Percentiles rank a stretch among this genome's conserved stretches.
Evolutionary conservation across 1,139 yeast genomes (phyloP).

Genomic region (Tardiomyces depauwii): DNA sequence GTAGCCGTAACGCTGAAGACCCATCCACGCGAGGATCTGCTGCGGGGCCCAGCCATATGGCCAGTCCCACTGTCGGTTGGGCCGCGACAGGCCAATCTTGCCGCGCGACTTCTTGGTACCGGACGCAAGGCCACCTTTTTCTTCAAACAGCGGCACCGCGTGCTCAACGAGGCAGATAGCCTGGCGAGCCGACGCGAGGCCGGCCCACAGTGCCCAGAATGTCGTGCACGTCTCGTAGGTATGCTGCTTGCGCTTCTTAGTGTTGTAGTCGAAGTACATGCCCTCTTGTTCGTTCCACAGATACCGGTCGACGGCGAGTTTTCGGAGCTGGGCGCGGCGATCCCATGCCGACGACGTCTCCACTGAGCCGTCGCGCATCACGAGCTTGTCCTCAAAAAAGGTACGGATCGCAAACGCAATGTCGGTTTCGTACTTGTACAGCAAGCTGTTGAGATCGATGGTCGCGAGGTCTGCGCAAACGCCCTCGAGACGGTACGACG

Average conservation of each 20-base stretch:
- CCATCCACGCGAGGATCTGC: constrained; percentile 90
- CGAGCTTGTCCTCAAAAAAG: constrained; percentile 42
- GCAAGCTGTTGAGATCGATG: constrained; percentile 73
- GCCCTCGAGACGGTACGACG: constrained; percentile 83
- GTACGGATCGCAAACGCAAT: constrained; percentile 55
- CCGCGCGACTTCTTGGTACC: constrained; percentile 78
- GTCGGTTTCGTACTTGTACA: constrained; percentile 85
- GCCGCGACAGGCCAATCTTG: constrained; percentile 53
- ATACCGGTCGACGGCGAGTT: constrained; percentile 49
- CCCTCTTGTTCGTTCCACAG: constrained; percentile 79
- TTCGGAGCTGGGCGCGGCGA: constrained; percentile 43
- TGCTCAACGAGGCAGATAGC: constrained; percentile 51
- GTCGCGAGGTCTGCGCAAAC: constrained; percentile 85
- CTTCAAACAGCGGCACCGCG: constrained; percentile 66
- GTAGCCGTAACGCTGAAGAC: constrained; percentile 65
- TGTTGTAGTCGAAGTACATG: constrained; percentile 77
- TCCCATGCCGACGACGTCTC: constrained; percentile 54
- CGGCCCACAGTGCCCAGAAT: constrained; percentile 90
- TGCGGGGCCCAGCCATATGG: constrained; percentile 99
- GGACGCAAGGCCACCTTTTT: constrained; percentile 79
- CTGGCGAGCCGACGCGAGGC: constrained; percentile 60
- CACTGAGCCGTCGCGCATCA: constrained; percentile 28
- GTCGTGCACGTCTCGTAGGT: constrained; percentile 81
- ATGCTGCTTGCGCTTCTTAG: constrained; percentile 43
- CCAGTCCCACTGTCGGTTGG: constrained; percentile 95